Percentiles rank a stretch among this genome's conserved stretches.
Conservation (phyloP, 192 early-diverging fungal species). For the Jimgerdemannia lactiflua region DNA sequence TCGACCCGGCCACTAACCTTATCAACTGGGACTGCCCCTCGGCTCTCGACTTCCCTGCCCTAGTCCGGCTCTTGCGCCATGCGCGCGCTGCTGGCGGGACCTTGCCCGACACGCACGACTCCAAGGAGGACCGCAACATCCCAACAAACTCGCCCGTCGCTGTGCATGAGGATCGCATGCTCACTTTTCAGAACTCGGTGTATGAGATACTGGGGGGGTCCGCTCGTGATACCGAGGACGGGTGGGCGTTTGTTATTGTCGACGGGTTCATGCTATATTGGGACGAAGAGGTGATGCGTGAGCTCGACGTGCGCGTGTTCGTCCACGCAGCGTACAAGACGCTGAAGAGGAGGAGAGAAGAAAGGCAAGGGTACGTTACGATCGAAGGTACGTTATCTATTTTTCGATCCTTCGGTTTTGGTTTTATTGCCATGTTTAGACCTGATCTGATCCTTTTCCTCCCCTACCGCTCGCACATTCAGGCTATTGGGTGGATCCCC, state of each 20-base stretch:
- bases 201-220: slow-evolving; percentile 6
- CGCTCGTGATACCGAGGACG: slow-evolving; percentile 4
- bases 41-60: slow-evolving; percentile 50
- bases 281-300: slow-evolving; percentile 33
- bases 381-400: slow-evolving; percentile 53
- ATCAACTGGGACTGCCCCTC: slow-evolving; percentile 82
- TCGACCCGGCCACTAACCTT: slow-evolving; percentile 47
- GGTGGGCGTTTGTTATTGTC: slow-evolving; percentile 45
- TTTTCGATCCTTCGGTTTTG: background rate
- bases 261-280: slow-evolving; percentile 85
- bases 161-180: background rate
- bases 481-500: slow-evolving; percentile 73
- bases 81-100: slow-evolving; percentile 31
- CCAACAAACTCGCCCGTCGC: slow-evolving; percentile 20
- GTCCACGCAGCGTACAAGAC: slow-evolving; percentile 57
- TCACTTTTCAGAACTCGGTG: background rate
- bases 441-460: background rate
- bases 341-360: slow-evolving; percentile 61
- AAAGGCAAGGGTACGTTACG: slow-evolving; percentile 70
- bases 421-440: background rate
- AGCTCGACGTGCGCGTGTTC: slow-evolving; percentile 52
- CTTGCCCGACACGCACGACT: slow-evolving; percentile 32
- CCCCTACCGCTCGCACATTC: background rate
- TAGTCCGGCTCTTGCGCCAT: slow-evolving; percentile 27
- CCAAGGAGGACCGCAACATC: slow-evolving; percentile 39